phyloP scores from a whole-genome alignment of 2,329 filamentous ascomycete species.

The Apiospora aurea region DNA sequence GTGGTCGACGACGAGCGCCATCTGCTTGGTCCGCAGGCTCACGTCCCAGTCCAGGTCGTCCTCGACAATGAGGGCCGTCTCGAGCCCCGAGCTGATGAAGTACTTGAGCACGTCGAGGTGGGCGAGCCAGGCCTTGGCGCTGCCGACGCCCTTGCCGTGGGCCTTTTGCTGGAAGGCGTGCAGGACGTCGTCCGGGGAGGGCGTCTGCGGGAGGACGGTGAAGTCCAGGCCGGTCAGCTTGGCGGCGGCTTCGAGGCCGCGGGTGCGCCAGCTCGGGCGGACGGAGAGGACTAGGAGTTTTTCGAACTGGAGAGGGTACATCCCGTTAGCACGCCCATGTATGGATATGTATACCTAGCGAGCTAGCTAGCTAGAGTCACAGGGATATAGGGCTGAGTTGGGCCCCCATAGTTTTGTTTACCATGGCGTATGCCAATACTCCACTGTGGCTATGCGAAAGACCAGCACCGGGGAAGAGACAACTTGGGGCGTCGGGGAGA shows the following conservation, averaged over 20 bases:
- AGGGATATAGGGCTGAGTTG: too few species aligned
- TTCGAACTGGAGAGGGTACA: constrained; percentile 31
- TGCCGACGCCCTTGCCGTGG: constrained; percentile 30
- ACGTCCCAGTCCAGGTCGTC: constrained; percentile 52
- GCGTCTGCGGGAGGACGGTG: constrained; percentile 43
- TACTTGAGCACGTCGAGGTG: constrained; percentile 42
- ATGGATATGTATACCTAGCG: neutral
- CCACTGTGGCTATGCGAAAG: too few species aligned
- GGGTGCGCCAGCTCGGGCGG: constrained; percentile 45
- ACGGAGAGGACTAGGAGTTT: constrained; percentile 43
- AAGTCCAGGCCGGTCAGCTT: constrained; percentile 42
- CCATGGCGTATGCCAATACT: too few species aligned
- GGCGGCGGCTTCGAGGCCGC: constrained; percentile 45
- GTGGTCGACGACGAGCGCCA: constrained; percentile 41
- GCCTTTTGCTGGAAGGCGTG: constrained; percentile 39
- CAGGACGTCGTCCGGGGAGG: constrained; percentile 38
- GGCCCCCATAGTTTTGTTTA: too few species aligned
- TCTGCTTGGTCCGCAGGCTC: constrained; percentile 39
- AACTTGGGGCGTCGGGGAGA: neutral
- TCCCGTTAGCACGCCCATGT: neutral
- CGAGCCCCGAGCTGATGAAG: constrained; percentile 37
- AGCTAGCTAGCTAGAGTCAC: neutral
- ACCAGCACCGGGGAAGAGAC: too few species aligned
- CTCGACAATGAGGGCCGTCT: constrained; percentile 48
- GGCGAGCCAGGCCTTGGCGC: constrained; percentile 40